A percentile compares a stretch with the other conserved stretches of the same genome.
Conservation (phyloP, 2,329 filamentous ascomycete species). For the Colletotrichum plurivorum region DNA sequence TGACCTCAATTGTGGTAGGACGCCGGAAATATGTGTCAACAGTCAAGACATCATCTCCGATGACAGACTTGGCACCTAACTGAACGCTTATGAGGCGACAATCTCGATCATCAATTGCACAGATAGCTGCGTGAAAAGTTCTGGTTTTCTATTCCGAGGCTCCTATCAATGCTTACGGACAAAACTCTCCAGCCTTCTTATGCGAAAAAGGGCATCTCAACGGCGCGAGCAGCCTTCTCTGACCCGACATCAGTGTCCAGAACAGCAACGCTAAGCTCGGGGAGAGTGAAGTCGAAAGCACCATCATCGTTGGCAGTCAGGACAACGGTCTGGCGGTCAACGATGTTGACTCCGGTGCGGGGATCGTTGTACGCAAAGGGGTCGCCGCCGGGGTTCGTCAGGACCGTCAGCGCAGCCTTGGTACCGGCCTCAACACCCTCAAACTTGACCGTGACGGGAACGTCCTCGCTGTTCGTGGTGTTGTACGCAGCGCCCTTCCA, state of each 20-base stretch:
- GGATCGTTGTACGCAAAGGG: conserved; percentile 62
- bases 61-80: no score
- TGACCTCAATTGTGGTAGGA: no score
- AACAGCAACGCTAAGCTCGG: conserved; percentile 69
- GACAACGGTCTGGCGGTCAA: conserved; percentile 56
- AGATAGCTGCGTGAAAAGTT: no score
- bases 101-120: no score
- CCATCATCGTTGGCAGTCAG: conserved; percentile 61
- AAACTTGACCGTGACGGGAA: conserved; percentile 62
- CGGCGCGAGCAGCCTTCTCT: neutral
- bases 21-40: no score
- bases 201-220: conserved; percentile 1
- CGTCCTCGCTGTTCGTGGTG: conserved; percentile 58
- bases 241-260: conserved; percentile 56
- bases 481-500: conserved; percentile 70
- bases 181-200: neutral
- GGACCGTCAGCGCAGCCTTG: conserved; percentile 59
- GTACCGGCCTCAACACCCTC: conserved; percentile 57
- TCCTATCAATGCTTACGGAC: no score
- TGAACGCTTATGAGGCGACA: no score
- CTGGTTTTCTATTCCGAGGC: no score
- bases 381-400: conserved; percentile 57
- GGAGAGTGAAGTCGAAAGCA: conserved; percentile 65
- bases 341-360: conserved; percentile 62
- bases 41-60: no score